phyloP scores from a whole-genome alignment of 228 moss, liverwort and hornwort species.

The Sphagnum fallax region DNA sequence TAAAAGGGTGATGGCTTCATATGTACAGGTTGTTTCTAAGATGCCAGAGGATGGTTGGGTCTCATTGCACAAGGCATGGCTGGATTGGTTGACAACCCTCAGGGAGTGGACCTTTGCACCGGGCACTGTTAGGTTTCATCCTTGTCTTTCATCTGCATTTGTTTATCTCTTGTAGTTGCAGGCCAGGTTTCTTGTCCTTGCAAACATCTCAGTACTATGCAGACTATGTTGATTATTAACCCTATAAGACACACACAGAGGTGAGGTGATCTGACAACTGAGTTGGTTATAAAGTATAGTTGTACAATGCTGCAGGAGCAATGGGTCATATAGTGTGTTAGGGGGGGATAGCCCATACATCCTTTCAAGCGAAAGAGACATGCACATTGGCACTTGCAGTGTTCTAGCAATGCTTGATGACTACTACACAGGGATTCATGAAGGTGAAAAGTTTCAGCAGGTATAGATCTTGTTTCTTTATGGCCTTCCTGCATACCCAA shows the following conservation, averaged over 20 bases:
- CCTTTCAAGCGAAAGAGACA: constrained; percentile 17
- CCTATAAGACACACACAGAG: not conserved
- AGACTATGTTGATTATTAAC: not conserved
- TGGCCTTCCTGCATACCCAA: not conserved
- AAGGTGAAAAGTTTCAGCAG: constrained; percentile 53
- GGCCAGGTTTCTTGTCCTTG: not conserved
- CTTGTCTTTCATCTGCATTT: constrained; percentile 1
- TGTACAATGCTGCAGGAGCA: constrained; percentile 19
- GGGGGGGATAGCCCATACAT: constrained; percentile 36
- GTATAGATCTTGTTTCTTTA: constrained; percentile 6
- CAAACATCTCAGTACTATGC: too few species aligned
- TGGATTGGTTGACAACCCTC: constrained; percentile 38
- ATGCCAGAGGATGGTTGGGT: constrained; percentile 41
- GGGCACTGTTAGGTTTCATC: constrained; percentile 40
- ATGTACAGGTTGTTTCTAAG: constrained; percentile 25
- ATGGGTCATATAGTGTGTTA: constrained; percentile 41
- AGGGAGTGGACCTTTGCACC: constrained; percentile 30
- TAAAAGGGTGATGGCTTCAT: too few species aligned
- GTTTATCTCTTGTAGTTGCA: not conserved
- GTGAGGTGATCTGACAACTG: not conserved
- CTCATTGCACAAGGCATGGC: constrained; percentile 44
- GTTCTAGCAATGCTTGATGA: constrained; percentile 36
- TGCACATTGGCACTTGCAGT: constrained; percentile 17
- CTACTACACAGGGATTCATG: constrained; percentile 39
- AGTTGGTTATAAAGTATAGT: not conserved